Base-by-base conservation (phyloP, 2,329 filamentous ascomycete species). In the Hortaea werneckii region DNA sequence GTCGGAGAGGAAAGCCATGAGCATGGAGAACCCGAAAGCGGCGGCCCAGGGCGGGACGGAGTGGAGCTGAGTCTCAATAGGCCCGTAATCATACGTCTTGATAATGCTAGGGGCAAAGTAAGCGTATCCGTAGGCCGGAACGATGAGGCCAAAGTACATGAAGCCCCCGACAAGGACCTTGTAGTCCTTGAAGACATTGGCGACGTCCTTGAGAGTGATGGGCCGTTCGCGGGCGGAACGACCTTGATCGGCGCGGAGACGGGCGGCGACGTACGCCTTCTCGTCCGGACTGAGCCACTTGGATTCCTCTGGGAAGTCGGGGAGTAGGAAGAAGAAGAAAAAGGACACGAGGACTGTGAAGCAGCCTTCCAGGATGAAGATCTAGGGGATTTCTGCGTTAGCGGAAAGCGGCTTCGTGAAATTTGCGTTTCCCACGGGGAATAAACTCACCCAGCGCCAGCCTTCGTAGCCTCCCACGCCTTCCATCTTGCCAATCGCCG, bases 401-500 rank as follows among this genome's bases (percentile, higher is more conserved):
- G 40, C 5, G 34, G 5, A 9, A 20, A 20, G 20, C 20, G 7
- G 41, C 37, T 8, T 42, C 27, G 30, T 10, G 20, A 32, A 29
- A 20, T 20, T 20, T 20, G 20, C 20, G 20, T 20, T 20, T 20
- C 20, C 20, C 20, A 20, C 4, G 20, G 20, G 20, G 20, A 20
- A 20, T 20, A 20, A 2, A 44, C 50, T 41, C 32, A 55, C 49
- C 83, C 83, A 89, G 44, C 85, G 72, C 86, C 86, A 92, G 7
- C 83, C 85, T 1, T 65, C 56, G 58, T 89, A 92, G 20, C 78
- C 79, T 6, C 71, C 66, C 8, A 85, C 52, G 3, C 77, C 77
- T 53, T 87, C 77, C 85, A 95, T 89, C 59, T 92, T 86, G n/a
- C 86, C 86, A 51, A 95, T 94, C 0, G 83, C 89, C 1, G 80